A percentile compares a stretch with the other conserved stretches of the same genome.
phyloP scores from a whole-genome alignment of 441 rosid species.

The Pelargonium myrrhifolium region DNA sequence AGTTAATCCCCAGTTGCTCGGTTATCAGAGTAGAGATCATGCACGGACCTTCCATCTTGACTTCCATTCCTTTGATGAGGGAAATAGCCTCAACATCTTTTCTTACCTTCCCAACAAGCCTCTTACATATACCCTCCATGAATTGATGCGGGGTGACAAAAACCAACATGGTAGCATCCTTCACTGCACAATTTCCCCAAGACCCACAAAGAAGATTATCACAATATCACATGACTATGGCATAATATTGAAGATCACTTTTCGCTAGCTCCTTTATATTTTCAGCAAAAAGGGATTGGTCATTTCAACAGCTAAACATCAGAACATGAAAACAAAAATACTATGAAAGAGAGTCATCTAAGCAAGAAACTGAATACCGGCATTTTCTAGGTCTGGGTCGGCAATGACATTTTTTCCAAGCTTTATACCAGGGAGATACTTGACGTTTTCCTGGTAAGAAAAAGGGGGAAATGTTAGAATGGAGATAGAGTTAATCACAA shows the following conservation, averaged over 20 bases:
- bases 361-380: conserved; percentile 43
- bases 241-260: neutral
- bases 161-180: conserved; percentile 82
- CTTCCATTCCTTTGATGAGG: conserved; percentile 93
- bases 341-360: neutral
- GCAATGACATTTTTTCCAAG: conserved; percentile 82
- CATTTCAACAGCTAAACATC: neutral
- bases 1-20: conserved; percentile 57
- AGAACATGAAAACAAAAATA: neutral
- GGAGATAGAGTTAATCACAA: neutral
- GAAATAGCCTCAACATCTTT: conserved; percentile 72
- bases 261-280: too few relatives aligned
- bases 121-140: conserved; percentile 84
- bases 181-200: conserved; percentile 41
- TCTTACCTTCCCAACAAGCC: conserved; percentile 58
- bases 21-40: conserved; percentile 88
- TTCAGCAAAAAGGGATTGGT: too few relatives aligned
- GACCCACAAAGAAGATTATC: neutral
- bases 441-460: conserved; percentile 64
- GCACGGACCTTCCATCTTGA: conserved; percentile 85
- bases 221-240: neutral
- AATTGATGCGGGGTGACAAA: conserved; percentile 96
- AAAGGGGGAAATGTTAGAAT: neutral
- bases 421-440: conserved; percentile 85
- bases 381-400: conserved; percentile 73